Evolutionary conservation across 2,329 filamentous ascomycete genomes (phyloP).

Genomic region (Conoideocrella luteorostrata): DNA sequence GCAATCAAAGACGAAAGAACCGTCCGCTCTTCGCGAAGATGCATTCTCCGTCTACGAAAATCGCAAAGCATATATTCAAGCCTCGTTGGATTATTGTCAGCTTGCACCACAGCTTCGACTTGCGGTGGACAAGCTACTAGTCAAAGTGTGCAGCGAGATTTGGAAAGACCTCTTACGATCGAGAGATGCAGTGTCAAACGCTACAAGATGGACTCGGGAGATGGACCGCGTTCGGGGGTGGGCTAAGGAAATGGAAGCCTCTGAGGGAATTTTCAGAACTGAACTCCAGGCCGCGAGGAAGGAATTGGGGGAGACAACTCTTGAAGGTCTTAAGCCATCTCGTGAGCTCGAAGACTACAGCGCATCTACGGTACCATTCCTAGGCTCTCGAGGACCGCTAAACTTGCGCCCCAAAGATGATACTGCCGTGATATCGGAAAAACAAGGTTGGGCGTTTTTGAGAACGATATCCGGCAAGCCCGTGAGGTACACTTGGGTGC

Average conservation of each 20-base stretch:
- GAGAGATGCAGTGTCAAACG: conserved; percentile 57
- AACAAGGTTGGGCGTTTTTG: conserved; percentile 91
- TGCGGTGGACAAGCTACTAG: conserved; percentile 77
- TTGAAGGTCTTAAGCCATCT: conserved; percentile 68
- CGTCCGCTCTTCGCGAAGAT: conserved; percentile 85
- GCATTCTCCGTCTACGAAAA: conserved; percentile 94
- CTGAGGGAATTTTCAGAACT: conserved; percentile 74
- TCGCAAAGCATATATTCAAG: conserved; percentile 81
- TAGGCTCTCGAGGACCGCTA: conserved; percentile 65
- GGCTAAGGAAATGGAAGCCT: conserved; percentile 88
- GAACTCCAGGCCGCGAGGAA: conserved; percentile 74
- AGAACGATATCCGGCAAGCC: conserved; percentile 80
- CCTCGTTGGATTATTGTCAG: conserved; percentile 89
- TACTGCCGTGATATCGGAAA: conserved; percentile 57
- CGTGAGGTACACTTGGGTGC: conserved; percentile 79
- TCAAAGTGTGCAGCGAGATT: conserved; percentile 76
- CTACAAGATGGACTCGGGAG: conserved; percentile 65
- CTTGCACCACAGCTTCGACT: conserved; percentile 79
- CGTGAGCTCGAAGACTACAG: conserved; percentile 91
- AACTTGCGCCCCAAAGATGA: conserved; percentile 51
- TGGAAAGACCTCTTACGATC: conserved; percentile 79
- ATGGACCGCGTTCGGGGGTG: conserved; percentile 90
- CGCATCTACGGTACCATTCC: conserved; percentile 79
- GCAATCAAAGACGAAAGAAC: conserved; percentile 89
- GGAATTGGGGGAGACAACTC: conserved; percentile 73